phyloP scores from a whole-genome alignment of 805 yeast genomes.

The Myxozyma neglecta region DNA sequence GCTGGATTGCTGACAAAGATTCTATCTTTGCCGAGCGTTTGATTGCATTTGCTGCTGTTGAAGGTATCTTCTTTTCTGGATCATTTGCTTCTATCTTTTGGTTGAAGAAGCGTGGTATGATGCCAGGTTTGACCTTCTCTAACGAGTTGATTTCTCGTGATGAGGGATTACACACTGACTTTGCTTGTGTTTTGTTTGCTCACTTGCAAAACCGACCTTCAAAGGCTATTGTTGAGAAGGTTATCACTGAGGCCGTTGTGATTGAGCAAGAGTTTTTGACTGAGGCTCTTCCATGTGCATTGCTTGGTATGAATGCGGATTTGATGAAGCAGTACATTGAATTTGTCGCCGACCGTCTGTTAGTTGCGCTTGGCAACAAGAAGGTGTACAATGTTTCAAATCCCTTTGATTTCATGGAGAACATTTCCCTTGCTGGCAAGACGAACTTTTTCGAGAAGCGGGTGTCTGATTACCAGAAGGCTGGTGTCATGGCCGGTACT shows the following conservation, averaged over 20 bases:
- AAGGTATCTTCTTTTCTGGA: slow-evolving; percentile 97
- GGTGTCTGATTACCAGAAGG: slow-evolving; percentile 97
- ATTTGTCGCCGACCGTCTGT: slow-evolving; percentile 93
- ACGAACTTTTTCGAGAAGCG: slow-evolving; percentile 99
- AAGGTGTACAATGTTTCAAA: slow-evolving; percentile 83
- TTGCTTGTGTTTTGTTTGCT: slow-evolving; percentile 91
- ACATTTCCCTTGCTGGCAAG: slow-evolving; percentile 96
- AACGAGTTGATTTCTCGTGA: slow-evolving; percentile 97
- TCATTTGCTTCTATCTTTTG: slow-evolving; percentile 98
- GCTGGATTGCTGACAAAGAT: slow-evolving; percentile 89
- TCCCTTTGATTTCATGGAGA: slow-evolving; percentile 99
- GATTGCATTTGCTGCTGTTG: slow-evolving; percentile 98
- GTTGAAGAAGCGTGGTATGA: slow-evolving; percentile 97
- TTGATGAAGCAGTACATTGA: slow-evolving; percentile 98
- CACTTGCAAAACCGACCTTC: slow-evolving; percentile 90
- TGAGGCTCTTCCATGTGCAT: slow-evolving; percentile 89
- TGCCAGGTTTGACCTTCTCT: slow-evolving; percentile 98
- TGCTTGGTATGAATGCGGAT: slow-evolving; percentile 91
- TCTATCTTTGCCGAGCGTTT: slow-evolving; percentile 93
- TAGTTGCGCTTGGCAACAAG: slow-evolving; percentile 86
- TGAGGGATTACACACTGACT: slow-evolving; percentile 98
- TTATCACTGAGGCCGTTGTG: slow-evolving; percentile 90
- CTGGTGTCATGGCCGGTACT: slow-evolving; percentile 93
- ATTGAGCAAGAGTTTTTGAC: slow-evolving; percentile 94
- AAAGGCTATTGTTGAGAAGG: slow-evolving; percentile 71